These are phyloP conservation scores for Apiospora marii DNA, from an alignment of 2,329 filamentous ascomycete genomes.

Conservation along the genomic window DNA sequence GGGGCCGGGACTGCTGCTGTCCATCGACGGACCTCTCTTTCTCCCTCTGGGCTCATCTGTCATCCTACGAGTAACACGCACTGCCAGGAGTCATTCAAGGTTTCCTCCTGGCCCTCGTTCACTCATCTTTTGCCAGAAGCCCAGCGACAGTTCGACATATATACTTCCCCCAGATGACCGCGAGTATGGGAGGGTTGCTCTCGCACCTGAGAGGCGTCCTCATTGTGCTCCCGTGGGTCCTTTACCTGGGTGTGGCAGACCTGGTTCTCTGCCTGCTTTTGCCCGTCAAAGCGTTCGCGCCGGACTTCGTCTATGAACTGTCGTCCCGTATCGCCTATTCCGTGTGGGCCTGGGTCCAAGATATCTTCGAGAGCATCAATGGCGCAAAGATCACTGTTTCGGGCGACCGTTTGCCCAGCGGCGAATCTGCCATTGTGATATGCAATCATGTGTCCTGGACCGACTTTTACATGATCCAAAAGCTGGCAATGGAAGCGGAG, in stretches of 20 bases:
- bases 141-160: not conserved
- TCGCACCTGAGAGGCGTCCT: conserved; percentile 52
- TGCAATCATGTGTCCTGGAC: conserved; percentile 68
- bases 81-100: not conserved
- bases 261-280: conserved; percentile 57
- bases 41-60: not conserved
- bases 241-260: conserved; percentile 60
- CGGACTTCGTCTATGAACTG: conserved; percentile 58
- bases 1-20: not conserved
- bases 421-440: conserved; percentile 68
- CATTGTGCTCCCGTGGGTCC: conserved; percentile 59
- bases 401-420: conserved; percentile 57
- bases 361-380: conserved; percentile 63
- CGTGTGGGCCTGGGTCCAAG: conserved; percentile 65
- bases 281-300: conserved; percentile 55
- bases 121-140: not conserved
- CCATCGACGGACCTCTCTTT: not conserved
- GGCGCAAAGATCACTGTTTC: conserved; percentile 60
- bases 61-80: not conserved
- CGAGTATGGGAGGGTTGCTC: conserved; percentile 31
- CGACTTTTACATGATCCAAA: conserved; percentile 72
- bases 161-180: not conserved
- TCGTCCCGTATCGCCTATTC: conserved; percentile 63
- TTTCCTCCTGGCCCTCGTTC: not conserved
- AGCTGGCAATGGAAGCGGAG: conserved; percentile 57